Base-by-base conservation (phyloP, 139 green algal species). In the Chlamydomonas applanata region DNA sequence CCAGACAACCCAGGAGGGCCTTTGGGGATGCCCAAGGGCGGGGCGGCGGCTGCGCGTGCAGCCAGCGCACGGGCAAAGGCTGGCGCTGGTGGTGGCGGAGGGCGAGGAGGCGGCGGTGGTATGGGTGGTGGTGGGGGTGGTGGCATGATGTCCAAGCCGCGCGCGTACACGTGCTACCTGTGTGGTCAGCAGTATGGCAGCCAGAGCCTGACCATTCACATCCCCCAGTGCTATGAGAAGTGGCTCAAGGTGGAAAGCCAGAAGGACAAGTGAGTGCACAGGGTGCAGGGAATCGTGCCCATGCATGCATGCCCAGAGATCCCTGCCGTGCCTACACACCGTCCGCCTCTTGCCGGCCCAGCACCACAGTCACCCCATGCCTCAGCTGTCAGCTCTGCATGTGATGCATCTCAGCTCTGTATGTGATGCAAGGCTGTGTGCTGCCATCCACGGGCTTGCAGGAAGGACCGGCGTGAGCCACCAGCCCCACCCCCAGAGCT, bases 191-290 rank as follows among this genome's bases (percentile, higher is more conserved):
- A 86, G 60, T 86, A 82, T 54, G 83, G 79, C 36, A 74, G 52
- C 52, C 57, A 72, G 53, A 77, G 66, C 59, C 45, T 81, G 44
- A 36, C 32, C 54, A 86, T 89, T 29, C 84, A 89, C 72, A 80
- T 89, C 29, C 84, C 84, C 7, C 81, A 87, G 78, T 89, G 84
- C 73, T 82, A 84, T 25, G 79, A 85, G 64, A 84, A 84, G 66
- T 83, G 77, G 77, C 74, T 84, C 30, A 79, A 81, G 80, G 80
- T 79, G 69, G 40, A 49, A 11, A 49, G 40, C 40, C 40, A 49
- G 40, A 49, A 49, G 40, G 40, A 49, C 40, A 49, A 49, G 40
- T 49, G 40, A 49, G 40, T 49, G 7, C 7, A 49, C n/a, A n/a
- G n/a, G n/a, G n/a, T n/a, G n/a, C n/a, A n/a, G n/a, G n/a, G n/a